Evolutionary conservation across 331 rosid genomes (phyloP).

Genomic region (Erythrophleum ivorense): DNA sequence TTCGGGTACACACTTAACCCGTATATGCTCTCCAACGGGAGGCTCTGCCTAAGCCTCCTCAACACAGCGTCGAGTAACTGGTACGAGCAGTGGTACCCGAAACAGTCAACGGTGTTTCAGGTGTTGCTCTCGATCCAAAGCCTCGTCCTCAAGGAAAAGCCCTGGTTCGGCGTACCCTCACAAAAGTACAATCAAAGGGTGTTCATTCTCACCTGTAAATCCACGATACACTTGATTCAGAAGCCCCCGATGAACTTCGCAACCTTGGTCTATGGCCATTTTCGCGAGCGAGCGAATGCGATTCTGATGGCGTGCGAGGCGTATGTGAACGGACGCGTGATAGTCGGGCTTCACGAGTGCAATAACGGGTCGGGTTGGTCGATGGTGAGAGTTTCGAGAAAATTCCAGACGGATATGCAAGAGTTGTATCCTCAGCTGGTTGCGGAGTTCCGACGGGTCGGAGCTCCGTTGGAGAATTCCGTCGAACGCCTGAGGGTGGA

Average conservation of each 20-base stretch:
- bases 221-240: constrained; percentile 27
- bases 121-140: constrained; percentile 66
- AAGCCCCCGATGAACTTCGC: constrained; percentile 51
- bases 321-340: constrained; percentile 45
- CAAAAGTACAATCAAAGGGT: constrained; percentile 44
- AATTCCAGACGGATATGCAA: neutral
- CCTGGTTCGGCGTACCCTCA: constrained; percentile 68
- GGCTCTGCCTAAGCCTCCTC: constrained; percentile 67
- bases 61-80: constrained; percentile 55
- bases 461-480: neutral
- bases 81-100: constrained; percentile 57
- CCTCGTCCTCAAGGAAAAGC: constrained; percentile 65
- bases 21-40: constrained; percentile 47
- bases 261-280: constrained; percentile 38
- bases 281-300: constrained; percentile 26
- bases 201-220: constrained; percentile 38
- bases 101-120: constrained; percentile 55
- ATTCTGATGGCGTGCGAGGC: constrained; percentile 53
- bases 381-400: neutral
- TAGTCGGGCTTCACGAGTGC: constrained; percentile 41
- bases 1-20: constrained; percentile 59
- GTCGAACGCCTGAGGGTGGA: neutral
- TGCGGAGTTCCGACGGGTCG: neutral
- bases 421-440: neutral
- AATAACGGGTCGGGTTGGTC: neutral